Evolutionary conservation across 192 early-diverging fungal genomes (phyloP).

Genomic region (Gamsiella multidivaricata): DNA sequence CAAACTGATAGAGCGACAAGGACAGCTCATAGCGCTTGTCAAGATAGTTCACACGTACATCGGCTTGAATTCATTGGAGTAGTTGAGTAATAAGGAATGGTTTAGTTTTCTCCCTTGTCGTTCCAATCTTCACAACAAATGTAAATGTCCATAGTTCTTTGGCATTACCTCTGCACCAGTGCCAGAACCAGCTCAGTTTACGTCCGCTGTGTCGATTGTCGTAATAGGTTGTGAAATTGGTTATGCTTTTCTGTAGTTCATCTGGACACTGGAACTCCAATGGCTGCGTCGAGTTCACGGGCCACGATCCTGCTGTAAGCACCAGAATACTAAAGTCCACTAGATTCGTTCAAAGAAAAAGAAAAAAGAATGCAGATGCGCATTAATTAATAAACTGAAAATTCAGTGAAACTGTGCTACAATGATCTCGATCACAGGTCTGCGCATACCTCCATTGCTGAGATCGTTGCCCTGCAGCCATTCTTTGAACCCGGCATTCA

Average conservation of each 20-base stretch:
- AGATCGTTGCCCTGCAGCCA: constrained; percentile 52
- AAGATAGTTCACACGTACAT: constrained; percentile 70
- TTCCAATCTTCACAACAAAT: too few relatives aligned
- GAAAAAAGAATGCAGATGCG: not conserved
- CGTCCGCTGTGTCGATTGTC: constrained; percentile 77
- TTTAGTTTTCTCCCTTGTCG: too few relatives aligned
- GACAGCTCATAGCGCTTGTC: constrained; percentile 86
- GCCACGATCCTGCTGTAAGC: constrained; percentile 87
- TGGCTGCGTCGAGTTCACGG: constrained; percentile 72
- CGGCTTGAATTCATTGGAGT: constrained; percentile 56
- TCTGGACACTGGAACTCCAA: constrained; percentile 85
- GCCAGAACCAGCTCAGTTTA: constrained; percentile 84
- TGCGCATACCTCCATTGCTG: constrained; percentile 65
- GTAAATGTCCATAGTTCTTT: not conserved
- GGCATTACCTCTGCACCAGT: constrained; percentile 76
- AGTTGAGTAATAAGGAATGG: too few relatives aligned
- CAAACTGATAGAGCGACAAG: constrained; percentile 77
- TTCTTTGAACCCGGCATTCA: constrained; percentile 66
- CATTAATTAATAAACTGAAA: too few relatives aligned
- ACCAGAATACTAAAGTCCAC: constrained; percentile 81
- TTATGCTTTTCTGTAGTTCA: constrained; percentile 78
- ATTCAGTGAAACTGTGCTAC: too few relatives aligned
- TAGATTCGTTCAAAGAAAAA: constrained; percentile 13
- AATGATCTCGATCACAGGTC: too few relatives aligned
- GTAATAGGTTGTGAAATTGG: constrained; percentile 80